Evolutionary conservation across 371 early-diverging fungal species (phyloP), one percentile per base, ranked within the genome.

Genomic region (Rhizopus sp.): DNA sequence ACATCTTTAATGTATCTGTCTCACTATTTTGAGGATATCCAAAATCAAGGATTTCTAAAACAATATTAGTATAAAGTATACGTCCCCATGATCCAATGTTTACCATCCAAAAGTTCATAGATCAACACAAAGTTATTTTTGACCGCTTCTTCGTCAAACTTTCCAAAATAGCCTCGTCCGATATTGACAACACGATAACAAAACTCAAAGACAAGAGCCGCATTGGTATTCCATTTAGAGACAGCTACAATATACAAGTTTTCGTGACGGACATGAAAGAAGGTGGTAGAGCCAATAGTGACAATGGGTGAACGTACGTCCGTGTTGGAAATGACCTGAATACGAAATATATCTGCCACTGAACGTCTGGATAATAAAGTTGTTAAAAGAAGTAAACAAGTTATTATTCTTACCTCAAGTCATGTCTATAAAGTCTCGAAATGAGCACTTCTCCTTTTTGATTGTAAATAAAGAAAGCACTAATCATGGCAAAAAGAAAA

Each of bases 401-500:
- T n/a, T 23, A n/a, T 38, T n/a, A 7, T 39, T 33, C 73, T 70
- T 84, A 95, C 96, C 93, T 94, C 44, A 94, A 82, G 70, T 98
- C 98, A 59, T 92, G 91, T 37, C 97, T 86, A 70, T 95, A 97
- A 23, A 94, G 77, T 57, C 98, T 84, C 23, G 96, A 95, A 61
- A 98, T 96, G 53, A 98, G 92, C n/a, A 97, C 95, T 69, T 98
- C 98, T 35, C 98, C 98, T 69, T 97, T 97, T 62, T 91, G 92
- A 76, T 93, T 96, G 66, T 92, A 94, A 57, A 94, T 92, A 80
- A 97, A 96, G 52, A 97, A 84, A 7, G 91, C 93, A 69, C 90
- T 89, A 57, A 93, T 86, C 93, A 93, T 37, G 42, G 35, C 30
- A 23, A 50, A 34, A n/a, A n/a, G n/a, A n/a, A n/a, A n/a, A n/a